Conservation (phyloP, 805 yeast genomes). For the Ogataea paraovalis region DNA sequence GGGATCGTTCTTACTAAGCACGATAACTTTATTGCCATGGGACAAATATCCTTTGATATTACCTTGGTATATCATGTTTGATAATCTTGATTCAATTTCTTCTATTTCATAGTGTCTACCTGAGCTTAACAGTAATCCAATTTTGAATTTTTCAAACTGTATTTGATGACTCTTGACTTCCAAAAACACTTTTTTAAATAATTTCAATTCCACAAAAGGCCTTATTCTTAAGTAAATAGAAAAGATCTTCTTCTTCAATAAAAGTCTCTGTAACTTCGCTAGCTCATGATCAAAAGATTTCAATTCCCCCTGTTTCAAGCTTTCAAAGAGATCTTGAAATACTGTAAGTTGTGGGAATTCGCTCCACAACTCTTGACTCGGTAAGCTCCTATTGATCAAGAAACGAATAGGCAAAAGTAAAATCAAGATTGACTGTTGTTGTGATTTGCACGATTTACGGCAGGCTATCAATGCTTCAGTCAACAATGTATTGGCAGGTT, state of each 20-base stretch:
- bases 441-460: conserved; percentile 24
- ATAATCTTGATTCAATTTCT: conserved; percentile 65
- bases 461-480: conserved; percentile 43
- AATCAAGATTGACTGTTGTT: conserved; percentile 46
- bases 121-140: conserved; percentile 12
- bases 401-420: conserved; percentile 63
- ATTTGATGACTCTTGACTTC: conserved; percentile 26
- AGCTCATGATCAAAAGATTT: conserved; percentile 44
- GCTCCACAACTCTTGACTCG: conserved; percentile 38
- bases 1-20: conserved; percentile 68
- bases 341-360: conserved; percentile 39
- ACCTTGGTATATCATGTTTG: conserved; percentile 58
- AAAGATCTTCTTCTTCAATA: conserved; percentile 59
- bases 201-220: conserved; percentile 44
- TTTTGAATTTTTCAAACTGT: conserved; percentile 8
- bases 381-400: conserved; percentile 43
- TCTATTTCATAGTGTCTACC: conserved; percentile 34
- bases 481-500: conserved; percentile 47
- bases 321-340: conserved; percentile 46
- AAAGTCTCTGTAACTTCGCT: conserved; percentile 40
- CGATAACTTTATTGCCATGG: conserved; percentile 68
- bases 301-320: conserved; percentile 55
- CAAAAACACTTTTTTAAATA: conserved; percentile 41
- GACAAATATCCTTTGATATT: conserved; percentile 77
- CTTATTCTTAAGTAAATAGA: conserved; percentile 52